These are phyloP conservation scores for Ceratobasidium sp. DNA, from an alignment of 1,284 basidiomycete species.

Conservation along the genomic window DNA sequence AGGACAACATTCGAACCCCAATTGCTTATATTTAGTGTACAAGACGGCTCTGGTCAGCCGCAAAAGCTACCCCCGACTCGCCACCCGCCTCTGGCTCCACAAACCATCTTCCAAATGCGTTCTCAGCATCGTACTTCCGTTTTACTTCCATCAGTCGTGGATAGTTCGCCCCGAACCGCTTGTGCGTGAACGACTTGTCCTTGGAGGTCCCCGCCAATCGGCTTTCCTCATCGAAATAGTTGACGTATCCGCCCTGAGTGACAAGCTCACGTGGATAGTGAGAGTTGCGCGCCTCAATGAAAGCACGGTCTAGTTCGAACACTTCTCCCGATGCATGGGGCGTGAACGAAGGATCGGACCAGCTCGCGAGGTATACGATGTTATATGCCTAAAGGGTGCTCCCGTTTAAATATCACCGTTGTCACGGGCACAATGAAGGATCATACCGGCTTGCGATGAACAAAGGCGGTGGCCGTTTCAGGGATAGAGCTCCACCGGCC, in stretches of 20 bases:
- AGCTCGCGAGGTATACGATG: neutral
- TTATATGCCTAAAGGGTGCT: neutral
- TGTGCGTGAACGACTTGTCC: neutral
- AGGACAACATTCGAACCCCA: too few species aligned
- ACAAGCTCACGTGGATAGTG: neutral
- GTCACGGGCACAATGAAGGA: neutral
- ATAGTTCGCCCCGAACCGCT: conserved; percentile 33
- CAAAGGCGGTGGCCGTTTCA: conserved; percentile 50
- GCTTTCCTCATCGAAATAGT: conserved; percentile 20
- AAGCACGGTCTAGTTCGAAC: neutral
- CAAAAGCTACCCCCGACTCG: too few species aligned
- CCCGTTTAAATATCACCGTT: neutral
- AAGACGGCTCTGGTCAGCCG: too few species aligned
- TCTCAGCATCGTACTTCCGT: conserved; percentile 37
- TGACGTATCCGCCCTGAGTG: conserved; percentile 1
- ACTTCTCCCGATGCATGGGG: neutral
- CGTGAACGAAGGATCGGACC: neutral
- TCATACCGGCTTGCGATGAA: conserved; percentile 36
- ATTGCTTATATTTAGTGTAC: too few species aligned
- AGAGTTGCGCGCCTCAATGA: neutral
- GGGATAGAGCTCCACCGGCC: conserved; percentile 52
- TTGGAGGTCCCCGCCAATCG: neutral
- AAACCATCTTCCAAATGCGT: conserved; percentile 20
- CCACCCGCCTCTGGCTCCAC: too few species aligned
- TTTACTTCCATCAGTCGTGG: conserved; percentile 35